Percentiles rank a stretch among this genome's conserved stretches.
Evolutionary conservation across 2,329 filamentous ascomycete genomes (phyloP).

Genomic region (Metarhizium robertsii): DNA sequence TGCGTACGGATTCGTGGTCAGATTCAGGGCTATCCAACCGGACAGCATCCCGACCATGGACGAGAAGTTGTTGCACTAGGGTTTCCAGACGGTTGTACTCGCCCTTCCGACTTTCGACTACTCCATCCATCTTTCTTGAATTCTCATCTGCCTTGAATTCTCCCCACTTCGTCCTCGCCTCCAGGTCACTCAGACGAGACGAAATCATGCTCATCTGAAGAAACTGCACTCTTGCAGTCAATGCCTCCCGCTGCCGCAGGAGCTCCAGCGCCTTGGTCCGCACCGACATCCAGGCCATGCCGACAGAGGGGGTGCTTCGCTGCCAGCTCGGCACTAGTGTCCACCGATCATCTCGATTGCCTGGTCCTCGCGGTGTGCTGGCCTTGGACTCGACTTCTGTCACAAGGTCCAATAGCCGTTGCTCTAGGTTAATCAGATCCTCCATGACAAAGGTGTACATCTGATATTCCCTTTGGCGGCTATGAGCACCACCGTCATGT

Average conservation of each 20-base stretch:
- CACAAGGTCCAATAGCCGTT: slow-evolving; percentile 34
- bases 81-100: not conserved
- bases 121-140: slow-evolving; percentile 15
- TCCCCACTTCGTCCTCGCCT: slow-evolving; percentile 20
- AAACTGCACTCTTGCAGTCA: slow-evolving; percentile 36
- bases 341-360: slow-evolving; percentile 21
- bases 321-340: slow-evolving; percentile 29
- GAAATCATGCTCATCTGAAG: slow-evolving; percentile 39
- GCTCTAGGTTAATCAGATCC: slow-evolving; percentile 32
- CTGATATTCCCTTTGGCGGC: slow-evolving; percentile 26
- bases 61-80: not conserved
- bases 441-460: slow-evolving; percentile 41
- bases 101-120: slow-evolving; percentile 8
- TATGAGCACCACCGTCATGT: slow-evolving; percentile 12
- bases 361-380: slow-evolving; percentile 4
- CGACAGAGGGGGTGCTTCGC: slow-evolving; percentile 25
- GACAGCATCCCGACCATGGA: not conserved
- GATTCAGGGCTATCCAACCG: not conserved
- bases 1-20: not conserved
- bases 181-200: slow-evolving; percentile 28
- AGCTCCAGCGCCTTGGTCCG: slow-evolving; percentile 35
- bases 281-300: slow-evolving; percentile 35
- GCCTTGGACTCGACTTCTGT: slow-evolving; percentile 29
- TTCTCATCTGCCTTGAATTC: slow-evolving; percentile 13
- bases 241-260: slow-evolving; percentile 33